Evolutionary conservation across 2,329 filamentous ascomycete species (phyloP), one percentile per base, ranked within the genome.

Genomic region (Epichloe bromicola): DNA sequence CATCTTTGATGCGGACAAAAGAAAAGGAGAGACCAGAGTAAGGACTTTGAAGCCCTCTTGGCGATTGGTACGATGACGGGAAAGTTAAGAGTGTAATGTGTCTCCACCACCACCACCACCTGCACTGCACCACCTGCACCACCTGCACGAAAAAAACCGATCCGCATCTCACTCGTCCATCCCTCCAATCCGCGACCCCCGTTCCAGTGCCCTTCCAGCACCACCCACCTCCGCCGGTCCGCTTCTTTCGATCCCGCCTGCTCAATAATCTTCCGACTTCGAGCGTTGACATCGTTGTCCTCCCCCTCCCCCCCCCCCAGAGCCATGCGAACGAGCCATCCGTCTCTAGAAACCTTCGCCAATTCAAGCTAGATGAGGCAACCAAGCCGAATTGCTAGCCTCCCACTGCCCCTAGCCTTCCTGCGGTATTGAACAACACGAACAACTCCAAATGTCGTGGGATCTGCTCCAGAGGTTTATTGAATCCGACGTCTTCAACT

Each of bases 401-500:
- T 41, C 36, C 37, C 50, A 37, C 40, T 46, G 53, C 50, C 50
- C 52, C 51, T 49, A 50, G 48, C 48, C 48, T 51, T 48, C 15
- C 23, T n/a, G 6, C 34, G 20, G 41, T 19, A 7, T 41, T 11
- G 49, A 48, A 39, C 43, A 47, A 30, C 19, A 42, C 43, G 3
- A n/a, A 19, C 5, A 51, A 30, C 39, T 61, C 60, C 55, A 68
- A 74, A 84, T 83, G 82, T 85, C 82, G 74, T 91, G 86, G 86
- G 85, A 90, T 75, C 76, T 93, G 74, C 79, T 93, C 67, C 85
- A 88, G 76, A 82, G 87, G 70, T 90, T 91, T 80, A 82, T 93
- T 74, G 86, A 91, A 78, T 89, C 85, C 74, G 87, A 93, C 76
- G 86, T 93, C 75, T 93, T 93, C 78, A 91, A 90, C 74, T 84